Evolutionary conservation across 2,329 filamentous ascomycete species (phyloP), one percentile per base, ranked within the genome.

Genomic region (Fusarium papillatum): DNA sequence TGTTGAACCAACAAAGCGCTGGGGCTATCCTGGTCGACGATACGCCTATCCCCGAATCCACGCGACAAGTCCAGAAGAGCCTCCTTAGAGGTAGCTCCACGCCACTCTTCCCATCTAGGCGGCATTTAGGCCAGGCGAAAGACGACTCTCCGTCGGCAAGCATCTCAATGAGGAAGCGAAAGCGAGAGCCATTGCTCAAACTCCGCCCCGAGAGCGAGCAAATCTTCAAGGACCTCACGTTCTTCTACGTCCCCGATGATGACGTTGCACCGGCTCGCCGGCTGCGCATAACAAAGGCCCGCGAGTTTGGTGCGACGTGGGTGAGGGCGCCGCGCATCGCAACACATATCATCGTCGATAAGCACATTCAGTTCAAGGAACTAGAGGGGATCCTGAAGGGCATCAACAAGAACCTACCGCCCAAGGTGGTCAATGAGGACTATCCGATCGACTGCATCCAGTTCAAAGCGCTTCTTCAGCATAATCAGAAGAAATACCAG

Each of bases 161-260:
- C 43, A 68, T 74, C 22, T 60, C 75, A 2, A 81, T 83, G 80
- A 83, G 82, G 66, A 89, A 90, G 77, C 84, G 87, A 48, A 91
- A 90, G 80, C 82, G 85, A 66, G 79, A 85, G 50, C 71, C 80
- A 2, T 72, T 81, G 3, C 70, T 88, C 26, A 87, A 87, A 62
- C 72, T 87, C 24, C 84, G 89, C 1, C 88, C 90, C 0, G 88
- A 91, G 71, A 81, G 83, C 1, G 83, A 90, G 68, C 88, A 90
- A 75, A 87, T 94, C 7, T 93, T 95, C 80, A 88, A 85, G 55
- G 88, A 85, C 0, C 82, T 94, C n/a, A 82, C 85, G 0, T 93
- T 95, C 75, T 94, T 91, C 84, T 98, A 97, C 81, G 91, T 98
- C 8, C 96, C 95, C 0, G 94, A 97, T 76, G 91, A 95, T 74